Evolutionary conservation across 1,284 basidiomycete genomes (phyloP), one percentile per base, ranked within the genome.

Genomic region (Porodaedalea pini): DNA sequence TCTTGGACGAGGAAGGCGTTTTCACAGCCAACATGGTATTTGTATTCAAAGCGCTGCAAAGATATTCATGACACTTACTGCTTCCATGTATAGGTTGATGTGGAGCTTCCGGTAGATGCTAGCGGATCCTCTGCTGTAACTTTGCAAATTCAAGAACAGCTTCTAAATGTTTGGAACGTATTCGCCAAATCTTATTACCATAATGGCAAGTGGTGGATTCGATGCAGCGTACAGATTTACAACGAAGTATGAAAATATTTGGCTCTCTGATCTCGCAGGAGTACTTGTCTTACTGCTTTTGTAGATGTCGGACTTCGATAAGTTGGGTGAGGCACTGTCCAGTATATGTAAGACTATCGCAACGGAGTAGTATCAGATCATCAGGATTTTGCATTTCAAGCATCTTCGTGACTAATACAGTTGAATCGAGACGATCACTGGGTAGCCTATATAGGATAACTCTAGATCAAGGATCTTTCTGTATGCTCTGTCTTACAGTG

Each of bases 161-260:
- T 81, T 44, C 66, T 83, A 13, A 64, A 67, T 1, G 71, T 75
- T 21, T 70, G 74, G 60, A 80, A 80, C 32, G 71, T 72, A 1
- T 79, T 72, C 61, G 73, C 74, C 2, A 70, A 73, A 0, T 66
- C 71, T 44, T 85, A 72, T 60, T 75, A 73, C 52, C 88, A 91
- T 65, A 81, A 81, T 54, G 79, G 77, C 0, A 75, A 71, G 27
- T 90, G 86, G 86, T 91, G 87, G 85, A 76, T 78, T 3, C 75
- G 90, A 40, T 82, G 81, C 66, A 86, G 85, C 59, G 81, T 77
- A 7, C 90, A 92, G 67, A 78, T 92, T 1, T 92, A 79, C 78
- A 85, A 80, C 54, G 88, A 90, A 72, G 86, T 88, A 61, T 25
- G 78, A 2, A 11, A 2, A 13, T 6, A 13, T 13, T 34, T 34